Percentiles rank a stretch among this genome's conserved stretches.
phyloP scores from a whole-genome alignment of 2,329 filamentous ascomycete species.

The Exutisphaerella laricina region DNA sequence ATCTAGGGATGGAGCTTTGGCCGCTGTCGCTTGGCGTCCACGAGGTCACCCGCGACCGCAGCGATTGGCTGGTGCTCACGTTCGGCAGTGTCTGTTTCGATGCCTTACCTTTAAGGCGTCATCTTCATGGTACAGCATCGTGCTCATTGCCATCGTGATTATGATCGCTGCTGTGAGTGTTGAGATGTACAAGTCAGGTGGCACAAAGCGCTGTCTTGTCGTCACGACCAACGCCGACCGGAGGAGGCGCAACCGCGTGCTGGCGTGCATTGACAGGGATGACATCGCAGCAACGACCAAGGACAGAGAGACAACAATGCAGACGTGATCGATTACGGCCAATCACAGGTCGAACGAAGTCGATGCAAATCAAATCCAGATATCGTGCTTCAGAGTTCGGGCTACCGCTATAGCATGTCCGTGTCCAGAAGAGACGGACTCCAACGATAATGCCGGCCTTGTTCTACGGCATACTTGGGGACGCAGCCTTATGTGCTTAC shows the following conservation, averaged over 20 bases:
- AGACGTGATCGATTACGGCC: background rate
- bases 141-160: constrained; percentile 21
- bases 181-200: background rate
- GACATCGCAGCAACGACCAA: background rate
- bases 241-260: background rate
- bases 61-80: constrained; percentile 2
- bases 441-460: too few species aligned
- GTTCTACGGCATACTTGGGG: too few species aligned
- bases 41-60: background rate
- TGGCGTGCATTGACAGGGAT: constrained; percentile 1
- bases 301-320: constrained; percentile 1
- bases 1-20: background rate
- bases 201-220: background rate
- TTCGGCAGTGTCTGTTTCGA: constrained; percentile 6
- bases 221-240: background rate
- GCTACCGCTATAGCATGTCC: too few species aligned
- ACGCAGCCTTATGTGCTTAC: too few species aligned
- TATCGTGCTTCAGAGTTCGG: too few species aligned
- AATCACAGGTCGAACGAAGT: background rate
- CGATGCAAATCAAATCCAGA: too few species aligned
- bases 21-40: background rate
- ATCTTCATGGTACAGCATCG: constrained; percentile 22
- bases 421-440: too few species aligned
- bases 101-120: constrained; percentile 7
- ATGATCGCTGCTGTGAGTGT: background rate